Evolutionary conservation across 2,329 filamentous ascomycete species (phyloP).

Genomic region (Hymenoscyphus linearis): DNA sequence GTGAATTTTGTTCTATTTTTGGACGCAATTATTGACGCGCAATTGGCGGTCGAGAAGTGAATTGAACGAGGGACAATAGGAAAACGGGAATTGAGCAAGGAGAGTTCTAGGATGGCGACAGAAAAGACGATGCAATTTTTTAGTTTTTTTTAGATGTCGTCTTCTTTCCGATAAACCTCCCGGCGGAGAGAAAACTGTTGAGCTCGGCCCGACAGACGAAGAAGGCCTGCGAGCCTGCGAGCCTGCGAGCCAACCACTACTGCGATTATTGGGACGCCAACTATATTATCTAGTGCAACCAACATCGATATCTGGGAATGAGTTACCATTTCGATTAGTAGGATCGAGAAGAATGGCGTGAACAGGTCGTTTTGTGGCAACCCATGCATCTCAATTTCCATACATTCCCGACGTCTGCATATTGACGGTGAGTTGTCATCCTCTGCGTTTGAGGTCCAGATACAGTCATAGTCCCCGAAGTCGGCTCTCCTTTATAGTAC

Average conservation of each 20-base stretch:
- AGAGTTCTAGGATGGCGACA: background rate
- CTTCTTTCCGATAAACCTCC: background rate
- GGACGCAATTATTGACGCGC: background rate
- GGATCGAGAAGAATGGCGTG: background rate
- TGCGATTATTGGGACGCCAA: background rate
- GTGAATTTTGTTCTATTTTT: background rate
- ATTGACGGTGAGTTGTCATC: background rate
- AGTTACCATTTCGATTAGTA: background rate
- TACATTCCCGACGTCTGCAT: background rate
- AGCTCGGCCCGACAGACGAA: background rate
- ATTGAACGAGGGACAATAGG: background rate
- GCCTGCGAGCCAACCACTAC: background rate
- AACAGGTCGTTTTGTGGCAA: background rate
- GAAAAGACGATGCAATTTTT: background rate
- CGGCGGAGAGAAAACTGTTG: background rate
- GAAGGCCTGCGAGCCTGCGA: background rate
- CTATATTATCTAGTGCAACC: background rate
- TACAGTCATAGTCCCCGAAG: background rate
- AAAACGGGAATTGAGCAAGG: background rate
- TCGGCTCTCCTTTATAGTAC: background rate
- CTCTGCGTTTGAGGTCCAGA: background rate
- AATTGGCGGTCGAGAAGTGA: background rate
- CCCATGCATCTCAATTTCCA: background rate
- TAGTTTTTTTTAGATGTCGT: background rate
- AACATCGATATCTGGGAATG: too few relatives aligned